These are phyloP conservation scores for Anthracocystis setariae DNA, from an alignment of 1,284 basidiomycete genomes.

Conservation along the genomic window DNA sequence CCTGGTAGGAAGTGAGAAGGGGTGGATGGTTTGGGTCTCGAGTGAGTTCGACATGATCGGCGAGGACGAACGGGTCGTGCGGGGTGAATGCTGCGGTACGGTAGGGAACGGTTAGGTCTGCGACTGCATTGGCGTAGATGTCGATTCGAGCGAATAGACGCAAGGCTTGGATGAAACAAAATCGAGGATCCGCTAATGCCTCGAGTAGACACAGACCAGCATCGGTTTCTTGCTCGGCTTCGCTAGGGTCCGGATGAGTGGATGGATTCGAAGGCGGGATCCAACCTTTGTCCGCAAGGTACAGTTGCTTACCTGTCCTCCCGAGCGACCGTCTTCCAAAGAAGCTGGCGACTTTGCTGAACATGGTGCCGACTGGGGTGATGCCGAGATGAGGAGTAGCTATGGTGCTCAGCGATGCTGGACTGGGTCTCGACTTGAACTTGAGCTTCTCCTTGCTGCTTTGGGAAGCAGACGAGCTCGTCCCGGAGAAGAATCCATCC, in stretches of 20 bases:
- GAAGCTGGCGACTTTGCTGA: conserved; percentile 75
- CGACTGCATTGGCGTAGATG: conserved; percentile 82
- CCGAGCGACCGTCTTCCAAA: conserved; percentile 67
- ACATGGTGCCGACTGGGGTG: conserved; percentile 45
- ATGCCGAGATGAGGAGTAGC: conserved; percentile 83
- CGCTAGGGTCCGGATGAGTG: background rate
- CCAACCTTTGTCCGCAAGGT: conserved; percentile 49
- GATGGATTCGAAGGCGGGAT: conserved; percentile 1
- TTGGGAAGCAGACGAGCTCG: background rate
- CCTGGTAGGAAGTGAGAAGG: conserved; percentile 15
- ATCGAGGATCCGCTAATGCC: conserved; percentile 70
- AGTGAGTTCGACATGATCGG: conserved; percentile 9
- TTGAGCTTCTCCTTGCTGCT: background rate
- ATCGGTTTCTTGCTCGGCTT: background rate
- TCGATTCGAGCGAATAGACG: conserved; percentile 76
- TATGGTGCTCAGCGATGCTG: conserved; percentile 75
- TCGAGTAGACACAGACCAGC: conserved; percentile 39
- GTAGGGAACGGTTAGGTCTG: conserved; percentile 64
- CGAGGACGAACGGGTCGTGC: conserved; percentile 43
- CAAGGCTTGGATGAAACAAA: conserved; percentile 81
- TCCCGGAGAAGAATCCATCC: conserved; percentile 41
- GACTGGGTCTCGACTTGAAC: conserved; percentile 27
- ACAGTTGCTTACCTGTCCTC: conserved; percentile 23
- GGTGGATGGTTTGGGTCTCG: conserved; percentile 26
- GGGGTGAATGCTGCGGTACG: conserved; percentile 50